Percentiles rank a stretch among this genome's conserved stretches.
phyloP scores from a whole-genome alignment of 768 basidiomycete species.

The Serendipita sp. region DNA sequence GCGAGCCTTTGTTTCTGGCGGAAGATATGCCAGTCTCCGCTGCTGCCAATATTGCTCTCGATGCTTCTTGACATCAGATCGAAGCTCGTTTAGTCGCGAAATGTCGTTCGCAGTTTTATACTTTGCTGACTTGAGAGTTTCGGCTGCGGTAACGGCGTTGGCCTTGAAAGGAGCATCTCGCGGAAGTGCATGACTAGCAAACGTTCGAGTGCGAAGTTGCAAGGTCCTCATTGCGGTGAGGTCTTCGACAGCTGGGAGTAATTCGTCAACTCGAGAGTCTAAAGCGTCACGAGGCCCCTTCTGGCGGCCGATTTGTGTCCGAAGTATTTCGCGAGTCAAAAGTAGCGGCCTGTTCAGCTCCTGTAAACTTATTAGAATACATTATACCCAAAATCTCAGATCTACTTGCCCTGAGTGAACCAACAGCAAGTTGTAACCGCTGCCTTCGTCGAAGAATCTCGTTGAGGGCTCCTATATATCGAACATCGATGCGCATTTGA shows the following conservation, averaged over 20 bases:
- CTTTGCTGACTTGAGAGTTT: background rate
- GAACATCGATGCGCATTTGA: background rate
- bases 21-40: background rate
- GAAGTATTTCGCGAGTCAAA: background rate
- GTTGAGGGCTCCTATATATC: background rate
- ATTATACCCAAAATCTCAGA: background rate
- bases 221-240: background rate
- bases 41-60: constrained; percentile 4
- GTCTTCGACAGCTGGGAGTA: background rate
- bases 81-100: background rate
- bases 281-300: background rate
- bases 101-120: background rate
- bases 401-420: background rate
- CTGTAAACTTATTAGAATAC: background rate
- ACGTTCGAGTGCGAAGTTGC: background rate
- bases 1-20: background rate
- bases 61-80: background rate
- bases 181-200: background rate
- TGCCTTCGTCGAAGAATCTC: background rate
- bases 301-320: background rate
- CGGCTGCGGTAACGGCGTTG: background rate
- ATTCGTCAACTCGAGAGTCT: background rate
- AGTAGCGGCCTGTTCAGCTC: background rate
- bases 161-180: constrained; percentile 3
- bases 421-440: background rate